Conservation (phyloP, 2,329 filamentous ascomycete species). For the Aspergillus pseudotamarii region DNA sequence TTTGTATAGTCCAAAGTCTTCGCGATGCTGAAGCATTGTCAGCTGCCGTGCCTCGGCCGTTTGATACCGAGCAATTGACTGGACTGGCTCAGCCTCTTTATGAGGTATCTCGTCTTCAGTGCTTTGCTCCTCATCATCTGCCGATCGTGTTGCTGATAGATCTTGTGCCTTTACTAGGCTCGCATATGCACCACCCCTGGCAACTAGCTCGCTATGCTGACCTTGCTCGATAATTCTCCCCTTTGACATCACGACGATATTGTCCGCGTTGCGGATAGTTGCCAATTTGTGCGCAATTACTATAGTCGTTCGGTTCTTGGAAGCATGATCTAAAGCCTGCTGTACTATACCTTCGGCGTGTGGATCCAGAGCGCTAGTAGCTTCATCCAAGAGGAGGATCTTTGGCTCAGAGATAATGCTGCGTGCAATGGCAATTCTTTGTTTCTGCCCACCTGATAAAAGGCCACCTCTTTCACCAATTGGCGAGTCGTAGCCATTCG, state of each 20-base stretch:
- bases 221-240: constrained; percentile 49
- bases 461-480: constrained; percentile 82
- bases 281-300: constrained; percentile 49
- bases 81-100: not conserved
- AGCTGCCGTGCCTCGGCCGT: not conserved
- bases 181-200: constrained; percentile 40
- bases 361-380: constrained; percentile 84
- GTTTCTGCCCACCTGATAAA: constrained; percentile 85
- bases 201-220: constrained; percentile 42
- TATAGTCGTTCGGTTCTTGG: constrained; percentile 52
- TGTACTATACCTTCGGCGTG: constrained; percentile 86
- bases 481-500: constrained; percentile 79
- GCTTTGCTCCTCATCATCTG: not conserved
- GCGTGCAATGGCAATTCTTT: constrained; percentile 82
- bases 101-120: not conserved
- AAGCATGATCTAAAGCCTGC: constrained; percentile 73
- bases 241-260: constrained; percentile 47
- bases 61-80: not conserved
- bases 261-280: constrained; percentile 47
- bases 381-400: constrained; percentile 85
- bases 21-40: not conserved
- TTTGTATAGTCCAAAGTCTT: not conserved
- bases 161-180: constrained; percentile 51
- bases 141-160: constrained; percentile 27
- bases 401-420: constrained; percentile 79